Evolutionary conservation across 495 filamentous ascomycete species (phyloP), one percentile per base, ranked within the genome.

Genomic region (Choiromyces venosus): DNA sequence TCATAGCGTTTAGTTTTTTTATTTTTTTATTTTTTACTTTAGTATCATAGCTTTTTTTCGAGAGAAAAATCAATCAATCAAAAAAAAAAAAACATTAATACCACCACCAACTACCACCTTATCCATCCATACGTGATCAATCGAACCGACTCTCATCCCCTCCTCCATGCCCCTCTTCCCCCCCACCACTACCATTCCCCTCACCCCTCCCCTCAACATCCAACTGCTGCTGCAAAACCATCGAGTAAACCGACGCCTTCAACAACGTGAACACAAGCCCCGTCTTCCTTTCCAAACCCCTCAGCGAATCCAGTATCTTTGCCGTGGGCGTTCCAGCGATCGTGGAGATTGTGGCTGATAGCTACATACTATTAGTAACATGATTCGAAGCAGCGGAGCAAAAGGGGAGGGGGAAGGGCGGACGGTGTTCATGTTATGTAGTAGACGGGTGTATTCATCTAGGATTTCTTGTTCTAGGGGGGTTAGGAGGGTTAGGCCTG

Each of bases 181-280:
- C 39, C 18, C 68, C 72, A 35, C 65, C 70, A 52, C 61, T 71
- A 25, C 71, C 71, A 33, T 76, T 66, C 73, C 37, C 64, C 64
- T 73, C 73, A 46, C 79, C 76, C n/a, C 77, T 67, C 64, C 74
- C 61, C 65, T 81, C 74, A 56, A 80, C 73, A 69, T 82, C 73
- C 69, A 83, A 73, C 87, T 97, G 91, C 86, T 97, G 93, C 86
- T 98, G 93, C 85, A 99, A 82, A 77, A 99, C 93, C 85, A 99
- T 97, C 82, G 91, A 95, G 83, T 98, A 98, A 67, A 98, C 95
- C 83, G 94, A 97, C 40, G 95, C 94, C 85, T 99, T 98, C 81
- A 99, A 86, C 81, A 97, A 81, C 73, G 95, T 99, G 83, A 94
- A 97, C 40, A 97, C 95, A 52, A 96, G 85, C 65, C 91, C 92